Evolutionary conservation across 2,329 filamentous ascomycete genomes (phyloP), one percentile per base, ranked within the genome.

Genomic region (Colletotrichum somersetense): DNA sequence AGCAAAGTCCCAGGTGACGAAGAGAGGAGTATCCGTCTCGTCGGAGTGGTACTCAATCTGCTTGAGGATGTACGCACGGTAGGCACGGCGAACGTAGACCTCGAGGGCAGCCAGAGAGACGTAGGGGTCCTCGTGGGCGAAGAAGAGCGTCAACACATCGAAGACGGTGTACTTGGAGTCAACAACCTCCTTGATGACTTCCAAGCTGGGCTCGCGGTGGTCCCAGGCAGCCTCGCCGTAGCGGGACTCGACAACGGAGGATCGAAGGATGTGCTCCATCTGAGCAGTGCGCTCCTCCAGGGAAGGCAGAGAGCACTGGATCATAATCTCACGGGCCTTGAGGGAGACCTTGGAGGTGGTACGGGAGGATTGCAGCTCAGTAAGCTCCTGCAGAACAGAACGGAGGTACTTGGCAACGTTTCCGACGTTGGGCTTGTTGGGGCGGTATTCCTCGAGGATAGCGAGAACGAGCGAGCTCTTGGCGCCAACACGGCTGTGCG

Each of bases 81-180:
- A 99, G 18, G 96, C 95, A 74, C 96, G 94, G 78, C 96, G 95
- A 74, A 97, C 92, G 82, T 99, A 99, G 61, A 98, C 95, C 81
- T 99, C 96, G 5, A 99, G 89, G 59, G 96, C 94, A 71, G 96
- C 96, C 73, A 98, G 86, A 10, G 94, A 94, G 40, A 99, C 96
- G 94, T 95, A 98, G 16, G 94, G 92, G 79, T 99, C 96, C 53
- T 93, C 90, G 83, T 99, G 95, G 44, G 91, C 93, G 80, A 99
- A 99, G 90, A 99, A 99, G 70, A 94, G 91, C 10, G 96, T 93
- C 75, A 99, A 84, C 23, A 99, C 96, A 80, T 99, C 96, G 77
- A 98, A 97, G 75, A 99, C 96, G 53, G 96, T 98, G 86, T 97
- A 98, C 85, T 97, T 97, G 66, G 96, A 98, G 83, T 99, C 96